These are phyloP conservation scores for Batkoa obscura DNA, from an alignment of 371 early-diverging fungal genomes.

Conservation along the genomic window DNA sequence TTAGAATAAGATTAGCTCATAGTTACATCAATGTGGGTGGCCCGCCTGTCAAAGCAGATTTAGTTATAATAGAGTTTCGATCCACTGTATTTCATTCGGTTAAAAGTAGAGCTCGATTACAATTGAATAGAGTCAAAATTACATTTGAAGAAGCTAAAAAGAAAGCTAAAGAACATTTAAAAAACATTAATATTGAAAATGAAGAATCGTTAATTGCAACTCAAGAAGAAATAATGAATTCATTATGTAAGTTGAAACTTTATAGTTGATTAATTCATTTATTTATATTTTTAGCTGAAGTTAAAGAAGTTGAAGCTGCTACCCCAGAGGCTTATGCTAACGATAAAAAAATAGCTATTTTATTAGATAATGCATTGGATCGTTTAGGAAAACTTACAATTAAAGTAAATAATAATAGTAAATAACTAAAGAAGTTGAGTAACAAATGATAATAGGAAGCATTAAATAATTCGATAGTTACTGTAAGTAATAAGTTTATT, in stretches of 20 bases:
- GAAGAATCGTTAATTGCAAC: not conserved
- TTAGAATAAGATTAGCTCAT: not conserved
- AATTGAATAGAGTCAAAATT: not conserved
- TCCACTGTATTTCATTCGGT: not conserved
- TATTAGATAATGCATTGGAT: not conserved
- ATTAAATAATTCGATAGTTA: slow-evolving; percentile 1
- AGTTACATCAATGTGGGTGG: not conserved
- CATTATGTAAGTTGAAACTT: too few species aligned
- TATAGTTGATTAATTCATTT: too few species aligned
- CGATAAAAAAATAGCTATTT: not conserved
- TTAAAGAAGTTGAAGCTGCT: not conserved
- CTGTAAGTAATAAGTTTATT: not conserved
- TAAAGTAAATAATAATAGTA: not conserved
- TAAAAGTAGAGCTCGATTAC: not conserved
- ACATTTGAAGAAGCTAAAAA: not conserved
- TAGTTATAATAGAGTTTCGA: not conserved
- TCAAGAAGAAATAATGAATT: not conserved
- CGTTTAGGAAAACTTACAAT: not conserved
- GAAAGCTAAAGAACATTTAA: not conserved
- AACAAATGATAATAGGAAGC: slow-evolving; percentile 14
- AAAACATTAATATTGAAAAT: not conserved
- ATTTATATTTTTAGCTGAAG: not conserved
- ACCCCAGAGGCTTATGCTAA: not conserved
- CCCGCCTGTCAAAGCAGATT: not conserved
- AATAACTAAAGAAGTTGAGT: not conserved